Evolutionary conservation across 1,284 basidiomycete species (phyloP).

Genomic region (Marasmius fiardii): DNA sequence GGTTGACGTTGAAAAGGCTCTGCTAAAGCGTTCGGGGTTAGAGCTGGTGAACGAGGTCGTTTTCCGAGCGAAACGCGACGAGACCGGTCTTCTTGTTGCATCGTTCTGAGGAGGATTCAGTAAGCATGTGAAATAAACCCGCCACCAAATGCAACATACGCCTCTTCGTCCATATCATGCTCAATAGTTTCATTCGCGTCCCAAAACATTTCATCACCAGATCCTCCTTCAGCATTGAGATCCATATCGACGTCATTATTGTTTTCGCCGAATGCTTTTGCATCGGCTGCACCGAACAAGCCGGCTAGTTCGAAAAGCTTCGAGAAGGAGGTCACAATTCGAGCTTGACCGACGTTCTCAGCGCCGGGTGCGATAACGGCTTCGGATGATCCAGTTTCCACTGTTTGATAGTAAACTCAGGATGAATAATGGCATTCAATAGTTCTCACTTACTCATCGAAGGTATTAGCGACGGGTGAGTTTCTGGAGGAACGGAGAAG

Average conservation of each 20-base stretch:
- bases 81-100: slow-evolving; percentile 22
- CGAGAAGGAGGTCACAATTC: slow-evolving; percentile 63
- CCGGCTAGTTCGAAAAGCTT: slow-evolving; percentile 75
- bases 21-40: slow-evolving; percentile 11
- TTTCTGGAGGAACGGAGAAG: slow-evolving; percentile 73
- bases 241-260: slow-evolving; percentile 33
- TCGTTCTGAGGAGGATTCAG: slow-evolving; percentile 2
- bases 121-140: neutral
- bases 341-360: slow-evolving; percentile 71
- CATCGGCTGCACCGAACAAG: slow-evolving; percentile 73
- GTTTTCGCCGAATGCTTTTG: slow-evolving; percentile 53
- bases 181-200: slow-evolving; percentile 37
- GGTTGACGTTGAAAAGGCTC: slow-evolving; percentile 35
- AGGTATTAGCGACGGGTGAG: slow-evolving; percentile 75
- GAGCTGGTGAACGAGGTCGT: slow-evolving; percentile 38
- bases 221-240: slow-evolving; percentile 25
- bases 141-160: slow-evolving; percentile 29
- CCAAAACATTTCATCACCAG: slow-evolving; percentile 27
- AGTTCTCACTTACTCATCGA: slow-evolving; percentile 37
- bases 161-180: slow-evolving; percentile 48
- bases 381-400: slow-evolving; percentile 2
- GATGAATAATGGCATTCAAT: neutral
- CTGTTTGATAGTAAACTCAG: neutral
- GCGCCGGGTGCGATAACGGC: slow-evolving; percentile 59
- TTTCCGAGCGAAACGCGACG: slow-evolving; percentile 40